Conservation (phyloP, 228 moss, liverwort and hornwort genomes). For the Sphagnum fallax region DNA sequence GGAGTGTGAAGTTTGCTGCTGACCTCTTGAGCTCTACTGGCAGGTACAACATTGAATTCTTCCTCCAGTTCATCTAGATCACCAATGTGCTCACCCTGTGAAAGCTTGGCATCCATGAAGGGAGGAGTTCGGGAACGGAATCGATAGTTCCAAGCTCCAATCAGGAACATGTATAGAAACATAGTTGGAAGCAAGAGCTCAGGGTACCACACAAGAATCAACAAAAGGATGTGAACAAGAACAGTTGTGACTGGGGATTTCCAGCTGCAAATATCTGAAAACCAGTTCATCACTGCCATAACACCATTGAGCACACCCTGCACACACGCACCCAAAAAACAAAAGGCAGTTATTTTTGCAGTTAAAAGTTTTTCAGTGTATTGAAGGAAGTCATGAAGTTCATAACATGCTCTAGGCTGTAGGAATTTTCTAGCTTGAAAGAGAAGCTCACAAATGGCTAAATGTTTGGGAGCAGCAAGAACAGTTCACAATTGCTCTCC, state of each 20-base stretch:
- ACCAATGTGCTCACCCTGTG: slow-evolving; percentile 79
- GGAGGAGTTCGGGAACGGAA: slow-evolving; percentile 70
- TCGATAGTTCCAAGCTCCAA: slow-evolving; percentile 89
- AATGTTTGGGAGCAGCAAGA: neutral
- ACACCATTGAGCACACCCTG: slow-evolving; percentile 72
- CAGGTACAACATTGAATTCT: slow-evolving; percentile 89
- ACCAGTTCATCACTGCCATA: slow-evolving; percentile 81
- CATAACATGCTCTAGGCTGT: neutral
- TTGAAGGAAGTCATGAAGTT: neutral
- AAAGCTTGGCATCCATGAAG: slow-evolving; percentile 82
- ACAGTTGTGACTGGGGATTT: slow-evolving; percentile 86
- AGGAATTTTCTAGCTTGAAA: neutral
- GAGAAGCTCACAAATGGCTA: neutral
- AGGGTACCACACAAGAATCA: slow-evolving; percentile 84
- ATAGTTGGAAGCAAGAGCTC: slow-evolving; percentile 75
- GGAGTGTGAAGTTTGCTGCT: neutral
- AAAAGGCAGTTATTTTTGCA: no score
- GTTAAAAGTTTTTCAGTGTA: neutral
- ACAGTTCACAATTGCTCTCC: neutral
- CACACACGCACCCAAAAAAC: neutral
- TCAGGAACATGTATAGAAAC: slow-evolving; percentile 85
- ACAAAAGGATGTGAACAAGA: slow-evolving; percentile 75
- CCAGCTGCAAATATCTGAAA: slow-evolving; percentile 88
- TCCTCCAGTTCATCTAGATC: slow-evolving; percentile 86
- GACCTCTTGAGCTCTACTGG: slow-evolving; percentile 64